phyloP scores from a whole-genome alignment of 2,329 filamentous ascomycete species.

The Penicillium sp. region DNA sequence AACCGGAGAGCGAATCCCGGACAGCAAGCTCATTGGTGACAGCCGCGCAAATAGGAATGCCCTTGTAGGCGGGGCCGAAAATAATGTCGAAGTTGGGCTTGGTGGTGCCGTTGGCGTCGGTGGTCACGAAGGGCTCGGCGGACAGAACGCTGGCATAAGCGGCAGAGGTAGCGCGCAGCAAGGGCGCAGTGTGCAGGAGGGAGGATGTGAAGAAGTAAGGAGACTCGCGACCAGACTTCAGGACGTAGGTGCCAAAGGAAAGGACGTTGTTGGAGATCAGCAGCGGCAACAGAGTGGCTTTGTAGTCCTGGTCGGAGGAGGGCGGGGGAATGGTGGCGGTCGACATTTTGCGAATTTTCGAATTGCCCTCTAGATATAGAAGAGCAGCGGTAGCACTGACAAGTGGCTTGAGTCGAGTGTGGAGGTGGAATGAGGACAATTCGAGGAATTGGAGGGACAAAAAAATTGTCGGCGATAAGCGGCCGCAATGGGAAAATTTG shows the following conservation, averaged over 20 bases:
- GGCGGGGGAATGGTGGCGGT: slow-evolving; percentile 21
- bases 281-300: slow-evolving; percentile 37
- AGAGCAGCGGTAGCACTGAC: neutral
- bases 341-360: slow-evolving; percentile 22
- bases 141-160: slow-evolving; percentile 71
- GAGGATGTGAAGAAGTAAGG: slow-evolving; percentile 99
- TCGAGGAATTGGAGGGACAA: slow-evolving; percentile 1
- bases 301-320: slow-evolving; percentile 35
- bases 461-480: slow-evolving; percentile 7
- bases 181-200: slow-evolving; percentile 76
- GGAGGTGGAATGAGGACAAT: neutral
- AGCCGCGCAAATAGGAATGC: slow-evolving; percentile 82
- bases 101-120: slow-evolving; percentile 32
- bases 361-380: neutral
- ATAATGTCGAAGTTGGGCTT: slow-evolving; percentile 71
- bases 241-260: slow-evolving; percentile 55
- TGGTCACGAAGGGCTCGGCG: slow-evolving; percentile 44
- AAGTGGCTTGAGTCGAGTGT: neutral
- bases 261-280: slow-evolving; percentile 43
- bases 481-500: slow-evolving; percentile 22
- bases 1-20: slow-evolving; percentile 51
- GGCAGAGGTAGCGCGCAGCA: slow-evolving; percentile 72
- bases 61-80: slow-evolving; percentile 95
- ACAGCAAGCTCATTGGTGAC: slow-evolving; percentile 73
- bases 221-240: slow-evolving; percentile 86